Base-by-base conservation (phyloP, 2,329 filamentous ascomycete species). In the Ambrosiella beaveri region DNA sequence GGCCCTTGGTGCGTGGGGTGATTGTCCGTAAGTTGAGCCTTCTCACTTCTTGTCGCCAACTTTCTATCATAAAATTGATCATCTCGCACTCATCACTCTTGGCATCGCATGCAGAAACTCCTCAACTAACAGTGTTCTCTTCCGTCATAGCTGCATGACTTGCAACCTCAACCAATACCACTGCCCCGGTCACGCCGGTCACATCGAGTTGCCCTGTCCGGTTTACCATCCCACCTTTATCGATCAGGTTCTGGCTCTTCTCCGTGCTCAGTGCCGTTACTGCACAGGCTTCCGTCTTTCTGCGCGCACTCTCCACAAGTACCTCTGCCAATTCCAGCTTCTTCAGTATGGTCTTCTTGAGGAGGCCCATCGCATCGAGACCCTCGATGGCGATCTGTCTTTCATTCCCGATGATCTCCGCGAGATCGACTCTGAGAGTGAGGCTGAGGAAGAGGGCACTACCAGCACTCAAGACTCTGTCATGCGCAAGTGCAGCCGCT, bases 191-290 rank as follows among this genome's bases (percentile, higher is more conserved):
- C 94, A 98, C 73, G 80, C 86, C 61, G 94, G 93, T 57, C 93
- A 98, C 68, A 95, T 98, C 68, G 88, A 96, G 65, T 82, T 98
- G 11, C 90, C 93, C 12, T 85, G 90, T 11, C 88, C 87, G 52
- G 87, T 96, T 56, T 98, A 97, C 69, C 91, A 98, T 70, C 88
- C 91, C n/a, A 86, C 89, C 1, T 97, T 96, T 67, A 85, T 98
- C 75, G 90, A 96, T 67, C 90, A 96, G 69, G 79, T 90, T 56
- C 80, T 94, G 62, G 84, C 87, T 50, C 75, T 98, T 51, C 77
- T 98, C 17, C 83, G 89, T 64, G 85, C 88, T 57, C 86, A 91
- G 70, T 98, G 93, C 69, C 79, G 85, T 61, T 96, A 95, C 73
- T 98, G 94, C 71, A 85, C 90, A 67, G 82, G 84, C 59, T 82